Evolutionary conservation across 2,329 filamentous ascomycete species (phyloP), one percentile per base, ranked within the genome.

Genomic region (Blastomyces percursus): DNA sequence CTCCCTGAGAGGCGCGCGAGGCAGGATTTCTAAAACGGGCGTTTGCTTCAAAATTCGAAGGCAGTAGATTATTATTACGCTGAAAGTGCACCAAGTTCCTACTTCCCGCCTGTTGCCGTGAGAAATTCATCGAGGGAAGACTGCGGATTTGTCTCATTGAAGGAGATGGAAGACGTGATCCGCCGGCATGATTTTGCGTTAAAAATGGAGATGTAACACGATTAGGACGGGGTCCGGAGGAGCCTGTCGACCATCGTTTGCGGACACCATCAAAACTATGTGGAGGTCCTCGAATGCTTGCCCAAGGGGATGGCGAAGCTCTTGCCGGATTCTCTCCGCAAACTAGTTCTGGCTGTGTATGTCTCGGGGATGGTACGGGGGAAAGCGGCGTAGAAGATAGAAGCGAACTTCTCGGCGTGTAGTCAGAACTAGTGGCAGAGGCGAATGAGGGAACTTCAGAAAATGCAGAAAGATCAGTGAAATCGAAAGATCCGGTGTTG

Each of bases 171-270:
- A 63, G 50, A 46, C 30, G 35, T 21, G 61, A 55, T 46, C 60
- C 21, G 9, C 50, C 55, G 42, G 32, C 35, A 38, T 56, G 60
- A n/a, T 46, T 61, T 35, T 61, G 60, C 7, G 51, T 21, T n/a
- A 61, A 32, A 11, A 61, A 61, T 61, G 21, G 60, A 55, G 30
- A 62, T 48, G 38, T 60, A 46, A 42, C 46, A 40, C 85, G 79
- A 62, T 82, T 78, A 69, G 76, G 83, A 30, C 78, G 74, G 1
- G 84, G 82, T 24, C 82, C 85, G 64, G 87, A 90, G 3, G 86
- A 89, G 16, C 87, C 88, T 3, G 88, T 91, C 24, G 88, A 91
- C 88, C 88, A 91, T 67, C 88, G 81, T 79, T 91, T 90, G 65
- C 86, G 82, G 55, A 79, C 80, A 60, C 80, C 82, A 55, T 90